Base-by-base conservation (phyloP, 768 basidiomycete species). In the Mycena alexandri region DNA sequence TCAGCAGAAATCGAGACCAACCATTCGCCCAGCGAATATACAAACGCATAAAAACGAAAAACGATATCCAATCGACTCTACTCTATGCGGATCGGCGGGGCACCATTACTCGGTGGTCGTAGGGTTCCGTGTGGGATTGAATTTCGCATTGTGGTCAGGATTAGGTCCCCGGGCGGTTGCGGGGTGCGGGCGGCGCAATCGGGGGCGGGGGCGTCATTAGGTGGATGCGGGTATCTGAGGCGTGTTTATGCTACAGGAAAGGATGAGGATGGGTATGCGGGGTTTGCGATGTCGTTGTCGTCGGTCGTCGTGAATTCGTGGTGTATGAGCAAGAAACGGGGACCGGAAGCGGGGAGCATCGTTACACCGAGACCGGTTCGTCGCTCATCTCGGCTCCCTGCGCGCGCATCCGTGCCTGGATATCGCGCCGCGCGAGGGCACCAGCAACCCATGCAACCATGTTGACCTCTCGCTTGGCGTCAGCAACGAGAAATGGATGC, bases 401-500 rank as follows among this genome's bases (percentile, higher is more conserved):
- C 17, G 41, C 33, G 16, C 70, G 70, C 1, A 58, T 5, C 36
- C 56, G 65, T 25, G 66, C 48, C 50, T 71, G 70, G 34, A 68
- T 34, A 34, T 67, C 62, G 43, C 69, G 60, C 21, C 75, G 68
- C 21, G 73, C 79, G 14, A 86, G 75, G 1, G 92, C 91, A 36
- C 75, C 76, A 22, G 81, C 81, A 13, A 96, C 93, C 96, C 96
- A 98, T 13, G 81, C 87, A 36, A 83, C 84, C 94, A 98, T 95
- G 75, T 97, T 92, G 19, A 96, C 93, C 9, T 89, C 79, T 7
- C 88, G 83, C 17, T 79, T 78, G 10, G 74, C 75, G 65, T 94
- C 92, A 33, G 83, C 82, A 19, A 81, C 79, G 54, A 97, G 84
- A 85, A 94, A 97, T 0, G 93, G 91, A 77, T 96, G 94, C 60